phyloP scores from a whole-genome alignment of 2,329 filamentous ascomycete genomes.

The Fusarium praegraminearum region DNA sequence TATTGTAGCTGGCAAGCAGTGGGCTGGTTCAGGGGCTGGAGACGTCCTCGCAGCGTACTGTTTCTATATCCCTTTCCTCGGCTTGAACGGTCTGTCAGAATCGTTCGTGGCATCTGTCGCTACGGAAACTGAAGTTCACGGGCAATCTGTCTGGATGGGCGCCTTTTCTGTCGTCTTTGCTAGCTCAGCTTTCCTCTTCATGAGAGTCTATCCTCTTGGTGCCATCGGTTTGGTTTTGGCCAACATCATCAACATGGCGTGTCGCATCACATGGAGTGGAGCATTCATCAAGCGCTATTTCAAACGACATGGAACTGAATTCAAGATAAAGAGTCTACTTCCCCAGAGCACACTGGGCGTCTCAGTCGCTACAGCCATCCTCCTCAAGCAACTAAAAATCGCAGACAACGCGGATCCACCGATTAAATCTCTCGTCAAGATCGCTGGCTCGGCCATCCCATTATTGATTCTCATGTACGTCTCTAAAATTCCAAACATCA shows the following conservation, averaged over 20 bases:
- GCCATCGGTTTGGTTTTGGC: slow-evolving; percentile 85
- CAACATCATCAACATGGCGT: slow-evolving; percentile 89
- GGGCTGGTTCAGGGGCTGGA: slow-evolving; percentile 80
- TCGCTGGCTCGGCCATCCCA: slow-evolving; percentile 62
- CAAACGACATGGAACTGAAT: slow-evolving; percentile 53
- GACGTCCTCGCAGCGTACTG: slow-evolving; percentile 83
- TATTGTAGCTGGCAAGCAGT: slow-evolving; percentile 80
- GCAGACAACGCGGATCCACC: slow-evolving; percentile 45
- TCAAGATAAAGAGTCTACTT: slow-evolving; percentile 47
- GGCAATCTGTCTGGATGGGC: slow-evolving; percentile 86
- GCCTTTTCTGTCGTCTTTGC: slow-evolving; percentile 83
- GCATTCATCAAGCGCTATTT: slow-evolving; percentile 79
- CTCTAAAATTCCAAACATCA: slow-evolving; percentile 30
- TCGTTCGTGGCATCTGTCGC: slow-evolving; percentile 93
- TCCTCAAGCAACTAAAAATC: slow-evolving; percentile 47
- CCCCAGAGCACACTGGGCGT: slow-evolving; percentile 47
- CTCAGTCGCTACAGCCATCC: slow-evolving; percentile 46
- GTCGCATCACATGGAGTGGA: slow-evolving; percentile 85
- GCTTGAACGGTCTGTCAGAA: slow-evolving; percentile 90
- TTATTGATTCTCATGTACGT: slow-evolving; percentile 72
- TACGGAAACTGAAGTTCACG: slow-evolving; percentile 77
- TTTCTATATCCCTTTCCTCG: slow-evolving; percentile 92
- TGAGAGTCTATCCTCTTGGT: slow-evolving; percentile 76
- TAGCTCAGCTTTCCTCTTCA: slow-evolving; percentile 77
- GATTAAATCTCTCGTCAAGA: slow-evolving; percentile 57